Conservation (phyloP, 768 basidiomycete genomes). For the Panaeolus papilionaceus region DNA sequence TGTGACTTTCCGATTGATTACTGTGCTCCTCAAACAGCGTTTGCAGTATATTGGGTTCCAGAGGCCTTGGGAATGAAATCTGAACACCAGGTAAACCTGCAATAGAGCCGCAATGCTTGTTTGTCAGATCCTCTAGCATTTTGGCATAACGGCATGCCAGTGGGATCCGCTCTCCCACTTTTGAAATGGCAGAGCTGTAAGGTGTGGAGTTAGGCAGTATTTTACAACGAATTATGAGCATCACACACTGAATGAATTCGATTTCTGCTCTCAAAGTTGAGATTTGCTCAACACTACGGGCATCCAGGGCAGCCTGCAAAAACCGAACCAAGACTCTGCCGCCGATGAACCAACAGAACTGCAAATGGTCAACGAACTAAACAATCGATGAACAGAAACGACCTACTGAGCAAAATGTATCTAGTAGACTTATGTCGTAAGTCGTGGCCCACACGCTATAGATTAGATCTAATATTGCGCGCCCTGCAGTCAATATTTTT, state of each 20-base stretch:
- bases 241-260: conserved; percentile 68
- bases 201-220: not conserved
- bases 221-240: conserved; percentile 4
- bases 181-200: conserved; percentile 59
- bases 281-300: conserved; percentile 61
- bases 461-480: conserved; percentile 70
- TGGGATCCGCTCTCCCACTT: conserved; percentile 71
- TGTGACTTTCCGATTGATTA: conserved; percentile 30
- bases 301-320: conserved; percentile 65
- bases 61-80: conserved; percentile 42
- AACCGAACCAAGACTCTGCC: conserved; percentile 74
- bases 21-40: conserved; percentile 38
- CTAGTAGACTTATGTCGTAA: conserved; percentile 72
- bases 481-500: conserved; percentile 70
- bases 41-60: conserved; percentile 37
- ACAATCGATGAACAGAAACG: conserved; percentile 13
- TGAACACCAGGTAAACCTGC: conserved; percentile 32
- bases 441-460: conserved; percentile 73
- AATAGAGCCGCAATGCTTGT: conserved; percentile 43
- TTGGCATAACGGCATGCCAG: conserved; percentile 65
- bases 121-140: conserved; percentile 59
- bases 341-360: conserved; percentile 76
- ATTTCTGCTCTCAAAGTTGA: conserved; percentile 65
- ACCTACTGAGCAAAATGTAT: conserved; percentile 72
- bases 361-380: conserved; percentile 1